These are phyloP conservation scores for Sphaceloma murrayae DNA, from an alignment of 2,329 filamentous ascomycete genomes.

Conservation along the genomic window DNA sequence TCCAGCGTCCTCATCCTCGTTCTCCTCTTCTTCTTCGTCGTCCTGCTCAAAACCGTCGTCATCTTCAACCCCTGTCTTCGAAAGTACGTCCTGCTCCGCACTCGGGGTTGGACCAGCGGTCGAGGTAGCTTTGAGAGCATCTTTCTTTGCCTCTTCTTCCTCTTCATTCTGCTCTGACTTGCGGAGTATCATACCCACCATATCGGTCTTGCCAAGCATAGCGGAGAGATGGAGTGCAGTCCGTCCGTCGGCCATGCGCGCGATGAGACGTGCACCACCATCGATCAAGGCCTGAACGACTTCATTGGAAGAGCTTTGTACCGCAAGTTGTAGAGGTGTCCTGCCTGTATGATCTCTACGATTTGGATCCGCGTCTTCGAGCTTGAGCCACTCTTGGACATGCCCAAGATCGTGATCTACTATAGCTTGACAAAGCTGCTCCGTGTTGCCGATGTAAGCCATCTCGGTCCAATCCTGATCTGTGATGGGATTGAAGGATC, in stretches of 20 bases:
- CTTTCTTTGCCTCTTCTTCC: constrained; percentile 32
- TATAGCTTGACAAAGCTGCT: constrained; percentile 69
- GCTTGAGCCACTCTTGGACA: constrained; percentile 58
- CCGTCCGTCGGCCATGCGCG: constrained; percentile 66
- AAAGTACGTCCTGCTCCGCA: constrained; percentile 5
- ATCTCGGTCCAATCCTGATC: constrained; percentile 83
- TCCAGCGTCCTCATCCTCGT: constrained; percentile 30
- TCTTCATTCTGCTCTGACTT: constrained; percentile 67
- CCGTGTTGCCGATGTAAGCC: constrained; percentile 77
- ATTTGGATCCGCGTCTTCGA: constrained; percentile 62
- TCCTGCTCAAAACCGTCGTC: not conserved
- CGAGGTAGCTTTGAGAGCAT: constrained; percentile 23
- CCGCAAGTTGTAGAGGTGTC: constrained; percentile 68
- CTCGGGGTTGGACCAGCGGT: constrained; percentile 11
- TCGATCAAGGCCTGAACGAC: constrained; percentile 64
- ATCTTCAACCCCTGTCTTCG: constrained; percentile 6
- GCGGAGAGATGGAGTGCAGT: constrained; percentile 79
- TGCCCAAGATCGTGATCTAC: constrained; percentile 61
- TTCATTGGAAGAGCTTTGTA: constrained; percentile 56
- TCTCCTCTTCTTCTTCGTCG: constrained; percentile 35
- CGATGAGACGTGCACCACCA: constrained; percentile 60
- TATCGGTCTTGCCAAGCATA: constrained; percentile 55
- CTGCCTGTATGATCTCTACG: constrained; percentile 68
- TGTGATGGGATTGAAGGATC: constrained; percentile 69
- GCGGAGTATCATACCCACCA: constrained; percentile 61